phyloP scores from a whole-genome alignment of 257 asterid genomes.

The Solanum virginianum region DNA sequence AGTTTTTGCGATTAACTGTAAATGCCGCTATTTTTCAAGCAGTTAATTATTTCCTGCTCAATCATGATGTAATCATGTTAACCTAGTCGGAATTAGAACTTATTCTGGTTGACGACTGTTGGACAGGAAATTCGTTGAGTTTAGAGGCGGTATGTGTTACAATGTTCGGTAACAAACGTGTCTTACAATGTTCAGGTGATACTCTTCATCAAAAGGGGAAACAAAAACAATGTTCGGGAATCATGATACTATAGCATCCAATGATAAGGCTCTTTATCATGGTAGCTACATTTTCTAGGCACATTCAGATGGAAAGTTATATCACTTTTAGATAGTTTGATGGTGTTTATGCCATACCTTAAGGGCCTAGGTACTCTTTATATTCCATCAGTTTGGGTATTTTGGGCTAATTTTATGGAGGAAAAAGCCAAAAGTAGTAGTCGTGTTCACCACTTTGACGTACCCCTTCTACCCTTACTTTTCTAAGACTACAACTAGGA shows the following conservation, averaged over 20 bases:
- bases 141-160: neutral
- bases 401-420: neutral
- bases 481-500: neutral
- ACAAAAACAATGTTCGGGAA: too few species aligned
- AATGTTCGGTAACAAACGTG: neutral
- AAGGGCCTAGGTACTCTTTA: neutral
- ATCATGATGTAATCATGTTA: neutral
- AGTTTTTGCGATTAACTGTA: neutral
- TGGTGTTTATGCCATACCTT: neutral
- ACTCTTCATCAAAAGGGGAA: too few species aligned
- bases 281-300: neutral
- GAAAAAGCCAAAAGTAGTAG: neutral
- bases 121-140: neutral
- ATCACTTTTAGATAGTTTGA: neutral
- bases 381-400: neutral
- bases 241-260: neutral
- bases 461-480: neutral
- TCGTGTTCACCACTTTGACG: neutral
- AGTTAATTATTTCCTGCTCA: neutral
- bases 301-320: neutral
- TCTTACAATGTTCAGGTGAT: neutral
- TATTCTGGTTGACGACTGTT: neutral
- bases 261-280: neutral
- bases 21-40: neutral
- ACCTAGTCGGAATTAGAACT: neutral